These are phyloP conservation scores for Cicer pinnatifidum DNA, from an alignment of 306 rosid species.

Conservation along the genomic window DNA sequence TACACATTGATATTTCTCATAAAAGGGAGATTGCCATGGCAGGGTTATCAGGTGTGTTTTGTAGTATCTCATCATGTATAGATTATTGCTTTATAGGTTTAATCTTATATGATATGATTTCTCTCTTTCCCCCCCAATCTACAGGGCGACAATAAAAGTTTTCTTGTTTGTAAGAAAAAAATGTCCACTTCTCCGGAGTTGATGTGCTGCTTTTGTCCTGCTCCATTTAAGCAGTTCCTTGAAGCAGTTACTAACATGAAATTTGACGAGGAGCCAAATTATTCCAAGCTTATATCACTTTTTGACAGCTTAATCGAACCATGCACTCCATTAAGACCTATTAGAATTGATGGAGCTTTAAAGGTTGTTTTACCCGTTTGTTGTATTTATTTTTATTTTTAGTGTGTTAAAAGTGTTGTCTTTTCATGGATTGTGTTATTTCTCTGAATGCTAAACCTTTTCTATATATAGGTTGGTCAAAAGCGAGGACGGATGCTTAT, in stretches of 20 bases:
- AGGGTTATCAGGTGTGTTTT: constrained; percentile 83
- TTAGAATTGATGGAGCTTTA: constrained; percentile 91
- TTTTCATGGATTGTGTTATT: constrained; percentile 10
- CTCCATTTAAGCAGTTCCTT: constrained; percentile 87
- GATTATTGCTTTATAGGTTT: constrained; percentile 34
- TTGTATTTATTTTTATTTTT: neutral
- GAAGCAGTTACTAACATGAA: constrained; percentile 87
- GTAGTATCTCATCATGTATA: constrained; percentile 25
- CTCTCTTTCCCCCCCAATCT: constrained; percentile 23
- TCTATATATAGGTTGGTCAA: constrained; percentile 76
- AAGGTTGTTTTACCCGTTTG: constrained; percentile 56
- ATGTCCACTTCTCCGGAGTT: constrained; percentile 88
- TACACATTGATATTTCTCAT: constrained; percentile 91
- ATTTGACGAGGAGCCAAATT: constrained; percentile 95
- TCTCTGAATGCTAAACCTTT: constrained; percentile 34
- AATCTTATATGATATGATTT: constrained; percentile 29
- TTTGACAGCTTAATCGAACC: constrained; percentile 90
- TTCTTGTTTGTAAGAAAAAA: constrained; percentile 93
- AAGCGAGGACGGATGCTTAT: constrained; percentile 79
- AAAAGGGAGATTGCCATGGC: constrained; percentile 95
- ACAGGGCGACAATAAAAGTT: constrained; percentile 97
- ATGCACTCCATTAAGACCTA: constrained; percentile 70
- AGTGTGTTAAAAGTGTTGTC: neutral
- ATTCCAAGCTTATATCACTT: constrained; percentile 75
- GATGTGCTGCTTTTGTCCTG: constrained; percentile 91